Evolutionary conservation across 2,329 filamentous ascomycete species (phyloP), one percentile per base, ranked within the genome.

Genomic region (Clonostachys sp.): DNA sequence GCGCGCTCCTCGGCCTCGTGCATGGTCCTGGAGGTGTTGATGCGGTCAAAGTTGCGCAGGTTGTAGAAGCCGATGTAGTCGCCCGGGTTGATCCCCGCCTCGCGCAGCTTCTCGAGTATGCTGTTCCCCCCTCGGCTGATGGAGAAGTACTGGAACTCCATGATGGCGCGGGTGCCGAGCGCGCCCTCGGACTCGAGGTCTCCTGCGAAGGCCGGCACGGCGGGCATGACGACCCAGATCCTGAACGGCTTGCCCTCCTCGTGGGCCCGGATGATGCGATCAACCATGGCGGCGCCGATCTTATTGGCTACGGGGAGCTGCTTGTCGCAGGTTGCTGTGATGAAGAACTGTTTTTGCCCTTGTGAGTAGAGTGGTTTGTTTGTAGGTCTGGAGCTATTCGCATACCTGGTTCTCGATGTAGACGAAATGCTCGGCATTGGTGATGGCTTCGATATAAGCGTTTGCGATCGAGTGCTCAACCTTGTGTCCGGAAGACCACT

Each of bases 1-100:
- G 80, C 80, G 36, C 75, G 69, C 38, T 77, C 59, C 58, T 90
- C 84, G 2, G 76, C 81, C 6, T 74, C 68, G 16, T 69, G 63
- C 79, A 89, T 83, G 7, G 80, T 74, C 2, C 67, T 67, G 14
- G 83, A 83, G 17, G 74, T 80, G 66, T 92, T 91, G 73, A 95
- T 87, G 41, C 89, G 83, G 62, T 94, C 89, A 61, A 89, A 94
- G 65, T 83, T 92, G 48, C 89, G 78, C 34, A 95, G 75, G 62
- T 95, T 94, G 71, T 90, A 94, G 70, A 94, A 94, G 44, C 83
- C 77, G 55, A 95, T 88, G 66, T 91, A 94, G 41, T 83, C 70
- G 58, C 77, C 72, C 2, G 87, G 86, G 58, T 92, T 73, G 44
- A 91, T 75, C 9, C 88, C 89, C 5, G 87, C 87, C 34, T 78